Evolutionary conservation across 192 early-diverging fungal genomes (phyloP), one percentile per base, ranked within the genome.

Genomic region (Dissophora globulifera): DNA sequence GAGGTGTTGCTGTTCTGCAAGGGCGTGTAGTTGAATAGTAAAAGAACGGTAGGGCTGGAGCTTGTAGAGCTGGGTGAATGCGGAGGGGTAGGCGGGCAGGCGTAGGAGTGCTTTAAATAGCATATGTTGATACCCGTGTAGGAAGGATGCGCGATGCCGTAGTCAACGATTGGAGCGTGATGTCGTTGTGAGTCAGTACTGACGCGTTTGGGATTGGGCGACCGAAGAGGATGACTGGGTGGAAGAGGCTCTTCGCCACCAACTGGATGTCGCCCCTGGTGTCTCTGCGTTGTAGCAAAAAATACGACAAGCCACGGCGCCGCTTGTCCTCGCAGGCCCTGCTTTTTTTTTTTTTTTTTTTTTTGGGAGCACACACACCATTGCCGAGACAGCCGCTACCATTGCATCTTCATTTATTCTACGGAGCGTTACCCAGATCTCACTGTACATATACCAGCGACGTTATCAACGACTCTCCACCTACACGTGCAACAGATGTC

Each of bases 401-500:
- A n/a, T n/a, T n/a, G n/a, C n/a, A n/a, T n/a, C n/a, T n/a, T n/a
- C n/a, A n/a, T n/a, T n/a, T n/a, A n/a, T n/a, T n/a, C n/a, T n/a
- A n/a, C 17, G 32, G 11, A 4, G n/a, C n/a, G 50, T 9, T 12
- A 56, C 17, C 32, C 9, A 19, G 20, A 25, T 30, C 10, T 8
- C 53, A 58, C 46, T 45, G 56, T 46, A 43, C 1, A 54, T 43
- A 46, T n/a, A n/a, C n/a, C n/a, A n/a, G n/a, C n/a, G n/a, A n/a
- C n/a, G n/a, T n/a, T n/a, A n/a, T n/a, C n/a, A n/a, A n/a, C n/a
- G n/a, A n/a, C n/a, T n/a, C n/a, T n/a, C n/a, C n/a, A n/a, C 12
- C 27, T n/a, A 51, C 26, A n/a, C 23, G 12, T 33, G 5, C 30
- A 12, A 66, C 22, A 19, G 2, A 74, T 76, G 72, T 76, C 72